Evolutionary conservation across 306 rosid species (phyloP), one percentile per base, ranked within the genome.

Genomic region (Cucurbita pepo): DNA sequence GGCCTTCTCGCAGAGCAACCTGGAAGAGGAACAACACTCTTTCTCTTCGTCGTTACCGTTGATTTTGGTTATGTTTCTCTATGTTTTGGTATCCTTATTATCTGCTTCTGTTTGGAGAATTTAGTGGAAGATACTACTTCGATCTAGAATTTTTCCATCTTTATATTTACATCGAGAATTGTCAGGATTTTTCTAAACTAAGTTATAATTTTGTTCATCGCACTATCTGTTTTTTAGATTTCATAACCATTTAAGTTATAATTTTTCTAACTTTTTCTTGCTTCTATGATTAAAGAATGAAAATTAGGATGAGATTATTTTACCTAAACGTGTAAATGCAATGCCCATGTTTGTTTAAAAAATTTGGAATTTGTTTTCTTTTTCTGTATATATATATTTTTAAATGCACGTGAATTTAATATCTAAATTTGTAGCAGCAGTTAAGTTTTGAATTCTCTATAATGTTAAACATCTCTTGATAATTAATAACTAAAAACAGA

Each of bases 11-110:
- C 82, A 84, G 96, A 76, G 97, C 96, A 13, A 92, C 85, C 64
- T 92, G 97, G 96, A 92, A 92, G 89, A 85, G 90, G 43, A 88
- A 92, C 95, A 92, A 89, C 75, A 83, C 96, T 25, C 80, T 89
- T 18, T 92, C 97, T n/a, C 96, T 89, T 5, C 91, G 87, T 8
- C 96, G 97, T 0, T 92, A 88, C 71, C 97, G 97, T 18, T 89
- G 59, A 86, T 75, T 53, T 66, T 14, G 2, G 25, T 54, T 1
- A 16, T 51, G 11, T 66, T 56, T 25, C 30, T 34, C 21, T 48
- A 21, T 62, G 85, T 59, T 19, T 52, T 73, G 76, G 25, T 62
- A 69, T 48, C 13, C 0, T 69, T 69, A 69, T 53, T 50, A 8
- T 34, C 71, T 37, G 38, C 43, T 72, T 75, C 66, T 71, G 63